Conservation (phyloP, 352 stramenopile species). For the Globisporangium heterothallicum region DNA sequence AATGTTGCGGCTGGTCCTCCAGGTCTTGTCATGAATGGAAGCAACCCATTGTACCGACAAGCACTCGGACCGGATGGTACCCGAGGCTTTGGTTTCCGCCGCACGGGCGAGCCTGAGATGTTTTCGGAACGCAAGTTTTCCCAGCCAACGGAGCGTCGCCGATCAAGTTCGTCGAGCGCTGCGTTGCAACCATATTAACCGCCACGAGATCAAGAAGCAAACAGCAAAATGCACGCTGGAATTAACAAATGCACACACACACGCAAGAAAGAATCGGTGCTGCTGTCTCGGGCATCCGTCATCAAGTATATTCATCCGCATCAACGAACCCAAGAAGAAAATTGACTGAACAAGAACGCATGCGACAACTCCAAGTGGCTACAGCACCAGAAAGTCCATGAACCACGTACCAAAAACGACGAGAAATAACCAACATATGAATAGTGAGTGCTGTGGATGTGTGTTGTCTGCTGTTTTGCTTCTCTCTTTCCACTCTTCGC, state of each 20-base stretch:
- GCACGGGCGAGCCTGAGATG: slow-evolving; percentile 59
- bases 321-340: no score
- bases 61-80: slow-evolving; percentile 74
- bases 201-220: not conserved
- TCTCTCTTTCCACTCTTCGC: not conserved
- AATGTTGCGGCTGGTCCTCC: slow-evolving; percentile 23
- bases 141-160: slow-evolving; percentile 49
- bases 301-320: no score
- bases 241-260: slow-evolving; percentile 1
- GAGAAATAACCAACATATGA: slow-evolving; percentile 7
- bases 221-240: not conserved
- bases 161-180: slow-evolving; percentile 63
- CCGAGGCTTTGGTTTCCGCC: slow-evolving; percentile 73
- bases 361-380: no score
- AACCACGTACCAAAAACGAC: not conserved
- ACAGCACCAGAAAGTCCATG: slow-evolving; percentile 2
- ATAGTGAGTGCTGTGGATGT: slow-evolving; percentile 9
- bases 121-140: slow-evolving; percentile 52
- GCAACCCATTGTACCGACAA: slow-evolving; percentile 67
- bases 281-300: no score
- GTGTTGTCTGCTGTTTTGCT: not conserved
- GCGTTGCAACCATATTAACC: slow-evolving; percentile 18
- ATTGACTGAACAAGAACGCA: slow-evolving; percentile 1
- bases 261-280: not conserved
- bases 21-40: slow-evolving; percentile 33